A percentile compares a stretch with the other conserved stretches of the same genome.
phyloP scores from a whole-genome alignment of 2,329 filamentous ascomycete species.

The Gliomastix tumulicola region DNA sequence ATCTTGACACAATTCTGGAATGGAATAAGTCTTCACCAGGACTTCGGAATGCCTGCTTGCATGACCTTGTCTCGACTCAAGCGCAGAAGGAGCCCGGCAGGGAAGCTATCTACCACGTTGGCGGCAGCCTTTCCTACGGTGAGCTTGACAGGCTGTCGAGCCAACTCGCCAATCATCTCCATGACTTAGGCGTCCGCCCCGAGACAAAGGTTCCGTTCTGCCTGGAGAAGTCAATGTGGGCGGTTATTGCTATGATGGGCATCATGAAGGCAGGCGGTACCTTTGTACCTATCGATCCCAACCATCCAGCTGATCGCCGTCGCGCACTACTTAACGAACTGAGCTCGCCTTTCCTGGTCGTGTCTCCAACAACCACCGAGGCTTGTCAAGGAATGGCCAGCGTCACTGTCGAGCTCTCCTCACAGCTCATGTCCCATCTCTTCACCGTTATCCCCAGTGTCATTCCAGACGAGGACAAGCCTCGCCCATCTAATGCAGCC shows the following conservation, averaged over 20 bases:
- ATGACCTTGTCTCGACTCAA: not conserved
- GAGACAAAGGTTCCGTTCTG: constrained; percentile 7
- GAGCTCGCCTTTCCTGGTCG: constrained; percentile 5
- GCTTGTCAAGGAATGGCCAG: not conserved
- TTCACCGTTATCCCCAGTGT: not conserved
- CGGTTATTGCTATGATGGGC: constrained; percentile 4
- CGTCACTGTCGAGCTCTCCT: not conserved
- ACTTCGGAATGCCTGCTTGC: not conserved
- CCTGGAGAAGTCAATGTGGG: not conserved
- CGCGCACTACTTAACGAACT: constrained; percentile 1
- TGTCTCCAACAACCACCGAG: not conserved
- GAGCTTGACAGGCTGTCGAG: not conserved
- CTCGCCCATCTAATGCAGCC: constrained; percentile 3
- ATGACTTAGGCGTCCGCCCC: constrained; percentile 10
- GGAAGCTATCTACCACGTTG: not conserved
- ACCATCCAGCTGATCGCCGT: constrained; percentile 1
- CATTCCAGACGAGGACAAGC: not conserved
- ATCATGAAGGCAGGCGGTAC: constrained; percentile 8
- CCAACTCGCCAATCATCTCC: not conserved
- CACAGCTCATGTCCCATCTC: not conserved
- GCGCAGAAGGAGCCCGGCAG: not conserved
- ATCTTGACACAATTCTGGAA: not conserved
- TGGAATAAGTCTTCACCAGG: not conserved
- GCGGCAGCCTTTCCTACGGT: not conserved
- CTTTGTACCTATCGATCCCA: constrained; percentile 7